phyloP scores from a whole-genome alignment of 352 stramenopile genomes.

The Phytophthora quininea region DNA sequence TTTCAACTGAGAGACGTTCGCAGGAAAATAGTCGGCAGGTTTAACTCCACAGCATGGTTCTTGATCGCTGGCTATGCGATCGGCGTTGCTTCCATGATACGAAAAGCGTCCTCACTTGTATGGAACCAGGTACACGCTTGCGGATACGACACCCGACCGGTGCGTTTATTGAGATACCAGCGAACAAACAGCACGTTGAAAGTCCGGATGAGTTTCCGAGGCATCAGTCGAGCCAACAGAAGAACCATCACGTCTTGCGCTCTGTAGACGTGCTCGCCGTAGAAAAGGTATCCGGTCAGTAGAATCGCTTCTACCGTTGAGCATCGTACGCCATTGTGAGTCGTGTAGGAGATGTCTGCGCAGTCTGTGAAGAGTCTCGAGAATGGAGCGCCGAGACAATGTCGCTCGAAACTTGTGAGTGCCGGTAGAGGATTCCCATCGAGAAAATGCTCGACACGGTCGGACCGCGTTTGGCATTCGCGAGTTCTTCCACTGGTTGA shows the following conservation, averaged over 20 bases:
- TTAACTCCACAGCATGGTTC: neutral
- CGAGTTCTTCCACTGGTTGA: neutral
- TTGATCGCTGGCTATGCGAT: constrained; percentile 8
- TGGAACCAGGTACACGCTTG: constrained; percentile 21
- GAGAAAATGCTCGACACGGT: constrained; percentile 6
- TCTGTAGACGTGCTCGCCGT: constrained; percentile 24
- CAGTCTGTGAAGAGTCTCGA: constrained; percentile 24
- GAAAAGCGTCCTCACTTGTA: constrained; percentile 18
- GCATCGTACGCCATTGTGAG: constrained; percentile 7
- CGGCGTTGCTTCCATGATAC: constrained; percentile 8
- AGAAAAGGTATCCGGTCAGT: constrained; percentile 24
- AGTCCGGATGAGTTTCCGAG: constrained; percentile 18
- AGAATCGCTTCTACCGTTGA: constrained; percentile 15
- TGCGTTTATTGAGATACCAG: constrained; percentile 17
- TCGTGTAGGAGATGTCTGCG: constrained; percentile 11
- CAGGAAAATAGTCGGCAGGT: neutral
- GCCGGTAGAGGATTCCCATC: constrained; percentile 1
- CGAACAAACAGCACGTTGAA: constrained; percentile 32
- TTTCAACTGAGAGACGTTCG: too few species aligned
- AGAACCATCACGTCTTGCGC: constrained; percentile 23
- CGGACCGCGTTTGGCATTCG: neutral
- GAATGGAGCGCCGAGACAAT: constrained; percentile 18
- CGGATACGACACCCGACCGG: constrained; percentile 12
- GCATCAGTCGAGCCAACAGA: constrained; percentile 19
- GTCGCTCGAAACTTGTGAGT: constrained; percentile 20